Conservation (phyloP, 2,329 filamentous ascomycete species). For the Exophiala xenobiotica region DNA sequence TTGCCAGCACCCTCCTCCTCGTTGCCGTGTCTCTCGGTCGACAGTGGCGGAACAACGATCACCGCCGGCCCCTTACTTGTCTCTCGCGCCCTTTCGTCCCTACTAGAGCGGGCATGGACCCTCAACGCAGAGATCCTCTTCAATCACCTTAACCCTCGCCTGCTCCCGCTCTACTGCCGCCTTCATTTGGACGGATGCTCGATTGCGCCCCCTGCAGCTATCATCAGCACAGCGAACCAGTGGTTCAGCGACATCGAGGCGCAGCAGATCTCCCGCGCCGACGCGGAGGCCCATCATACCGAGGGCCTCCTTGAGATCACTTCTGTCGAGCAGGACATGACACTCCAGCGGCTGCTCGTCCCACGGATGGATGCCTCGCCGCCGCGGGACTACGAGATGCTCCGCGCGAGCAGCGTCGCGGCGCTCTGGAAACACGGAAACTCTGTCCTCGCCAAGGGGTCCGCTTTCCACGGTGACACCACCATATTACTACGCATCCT, state of each 20-base stretch:
- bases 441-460: not conserved
- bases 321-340: not conserved
- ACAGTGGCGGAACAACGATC: not conserved
- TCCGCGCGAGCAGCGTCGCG: slow-evolving; percentile 1
- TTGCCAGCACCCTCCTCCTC: not conserved
- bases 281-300: not conserved
- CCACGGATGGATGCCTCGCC: not conserved
- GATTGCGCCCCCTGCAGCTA: not conserved
- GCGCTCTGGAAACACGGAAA: slow-evolving; percentile 3
- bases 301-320: not conserved
- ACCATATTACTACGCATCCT: slow-evolving; percentile 2
- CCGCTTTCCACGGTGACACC: not conserved
- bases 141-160: slow-evolving; percentile 5
- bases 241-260: slow-evolving; percentile 4
- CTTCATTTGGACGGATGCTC: slow-evolving; percentile 9
- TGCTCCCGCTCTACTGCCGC: slow-evolving; percentile 7
- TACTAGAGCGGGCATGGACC: slow-evolving; percentile 6
- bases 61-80: not conserved
- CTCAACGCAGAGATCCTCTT: slow-evolving; percentile 11
- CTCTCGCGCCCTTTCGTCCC: not conserved
- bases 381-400: slow-evolving; percentile 2
- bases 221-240: not conserved
- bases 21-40: not conserved
- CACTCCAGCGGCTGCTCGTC: not conserved
- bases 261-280: not conserved